Evolutionary conservation across 2,329 filamentous ascomycete species (phyloP).

Genomic region (Fonsecaea monophora): DNA sequence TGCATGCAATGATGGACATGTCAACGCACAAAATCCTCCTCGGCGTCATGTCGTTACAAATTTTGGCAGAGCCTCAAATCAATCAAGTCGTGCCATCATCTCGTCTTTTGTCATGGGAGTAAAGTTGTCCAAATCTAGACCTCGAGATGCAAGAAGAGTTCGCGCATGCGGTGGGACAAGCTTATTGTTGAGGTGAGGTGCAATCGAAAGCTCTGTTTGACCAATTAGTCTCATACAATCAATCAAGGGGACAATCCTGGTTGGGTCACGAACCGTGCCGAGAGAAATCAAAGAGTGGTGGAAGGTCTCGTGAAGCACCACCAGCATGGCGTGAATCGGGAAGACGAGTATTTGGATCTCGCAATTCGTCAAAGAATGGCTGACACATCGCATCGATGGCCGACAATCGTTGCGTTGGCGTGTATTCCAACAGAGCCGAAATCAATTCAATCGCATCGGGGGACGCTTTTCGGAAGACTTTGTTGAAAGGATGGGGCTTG

Average conservation of each 20-base stretch:
- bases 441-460: slow-evolving; percentile 93
- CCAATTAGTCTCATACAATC: slow-evolving; percentile 17
- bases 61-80: slow-evolving; percentile 55
- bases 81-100: slow-evolving; percentile 98
- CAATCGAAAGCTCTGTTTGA: slow-evolving; percentile 87
- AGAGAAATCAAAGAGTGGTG: slow-evolving; percentile 89
- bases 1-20: slow-evolving; percentile 37
- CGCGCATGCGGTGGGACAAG: slow-evolving; percentile 85
- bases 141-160: slow-evolving; percentile 73
- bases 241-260: slow-evolving; percentile 8
- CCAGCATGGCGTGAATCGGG: slow-evolving; percentile 93
- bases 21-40: slow-evolving; percentile 45
- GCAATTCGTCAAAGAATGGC: slow-evolving; percentile 96
- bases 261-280: slow-evolving; percentile 75
- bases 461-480: slow-evolving; percentile 97
- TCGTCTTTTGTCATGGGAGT: slow-evolving; percentile 89
- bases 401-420: slow-evolving; percentile 90
- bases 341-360: slow-evolving; percentile 87
- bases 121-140: slow-evolving; percentile 92
- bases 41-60: slow-evolving; percentile 49
- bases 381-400: slow-evolving; percentile 97
- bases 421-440: slow-evolving; percentile 92
- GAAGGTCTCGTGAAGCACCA: slow-evolving; percentile 79
- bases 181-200: slow-evolving; percentile 82
- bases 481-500: slow-evolving; percentile 98